Evolutionary conservation across 805 yeast species (phyloP), one percentile per base, ranked within the genome.

Genomic region (Candida adriatica): DNA sequence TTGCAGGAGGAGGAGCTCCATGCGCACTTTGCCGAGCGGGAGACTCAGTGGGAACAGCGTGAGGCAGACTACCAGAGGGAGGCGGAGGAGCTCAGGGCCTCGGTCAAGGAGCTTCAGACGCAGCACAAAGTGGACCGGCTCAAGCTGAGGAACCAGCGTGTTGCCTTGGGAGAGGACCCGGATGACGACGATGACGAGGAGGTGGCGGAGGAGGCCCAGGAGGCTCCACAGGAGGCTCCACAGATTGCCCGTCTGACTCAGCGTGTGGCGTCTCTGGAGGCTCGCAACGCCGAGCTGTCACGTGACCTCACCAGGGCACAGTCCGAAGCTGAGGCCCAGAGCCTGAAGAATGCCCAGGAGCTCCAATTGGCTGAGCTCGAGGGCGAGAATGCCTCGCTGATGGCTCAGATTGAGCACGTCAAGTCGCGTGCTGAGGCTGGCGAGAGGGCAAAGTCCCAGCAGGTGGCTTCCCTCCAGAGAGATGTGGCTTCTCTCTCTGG

Each of bases 1-100:
- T 80, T 88, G 5, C 83, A 83, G 51, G 92, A 84, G 38, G 76
- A 77, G 26, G 94, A 84, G 48, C 62, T 79, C 53, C 61, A 65
- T 38, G 77, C 84, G 0, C 51, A 74, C 21, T 61, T 83, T 45
- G 84, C 81, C 39, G 95, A 87, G 48, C 79, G 78, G 49, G 77
- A 80, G 45, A 53, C 70, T 13, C 76, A 78, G 40, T 83, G 94
- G 90, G 51, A 46, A 13, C 64, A 69, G 26, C 68, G 75, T 37
- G 79, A 81, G 46, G 57, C 55, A 11, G 75, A 72, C 35, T 61
- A 66, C 21, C 52, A 59, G n/a, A 58, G 62, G 30, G 79, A 74
- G 42, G 49, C 76, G 7, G 62, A 66, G 10, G 72, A 66, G 14
- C 61, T 75, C 13, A 70, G 71, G 40, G 62, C 65, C 21, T 73